Base-by-base conservation (phyloP, 2,329 filamentous ascomycete species). In the Nannizzia gypsea region DNA sequence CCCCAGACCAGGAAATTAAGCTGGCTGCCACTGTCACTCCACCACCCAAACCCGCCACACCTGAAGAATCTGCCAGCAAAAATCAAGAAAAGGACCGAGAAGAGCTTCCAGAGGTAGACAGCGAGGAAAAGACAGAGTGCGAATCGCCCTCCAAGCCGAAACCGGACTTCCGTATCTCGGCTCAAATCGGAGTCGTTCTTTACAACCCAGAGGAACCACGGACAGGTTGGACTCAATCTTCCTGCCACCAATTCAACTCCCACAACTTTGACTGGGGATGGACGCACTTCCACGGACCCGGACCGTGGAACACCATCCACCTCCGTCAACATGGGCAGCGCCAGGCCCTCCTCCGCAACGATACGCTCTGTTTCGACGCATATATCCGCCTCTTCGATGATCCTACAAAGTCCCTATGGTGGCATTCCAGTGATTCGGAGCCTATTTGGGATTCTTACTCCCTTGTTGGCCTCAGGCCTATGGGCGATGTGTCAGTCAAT, bases 161-260 rank as follows among this genome's bases (percentile, higher is more conserved):
- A 44, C 60, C 64, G n/a, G 66, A 71, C 15, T 79, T 76, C 75
- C 70, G 76, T 34, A 72, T 78, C 9, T 78, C 83, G n/a, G 83
- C 82, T 2, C 83, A 85, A 67, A 76, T 85, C 38, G 80, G 79
- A 42, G 78, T 85, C 24, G 78, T 85, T 54, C 72, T 85, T 55
- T 85, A 85, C 73, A 86, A 86, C 63, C 83, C 83, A 0, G 74
- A 76, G 26, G 83, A 85, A 65, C 83, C 83, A 52, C 78, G 82
- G 5, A 81, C 81, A 3, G 77, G 81, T 60, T 79, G 79, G 67
- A 78, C 77, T 66, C 76, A 80, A 59, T 80, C 77, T 11, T 82
- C 81, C 46, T 75, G 78, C 54, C 82, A 85, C 68, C 81, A 83
- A 59, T 86, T 83, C 70, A 80, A 80, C 64, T 76, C 77, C 34